phyloP scores from a whole-genome alignment of 2,329 filamentous ascomycete genomes.

The Fusarium palustre region DNA sequence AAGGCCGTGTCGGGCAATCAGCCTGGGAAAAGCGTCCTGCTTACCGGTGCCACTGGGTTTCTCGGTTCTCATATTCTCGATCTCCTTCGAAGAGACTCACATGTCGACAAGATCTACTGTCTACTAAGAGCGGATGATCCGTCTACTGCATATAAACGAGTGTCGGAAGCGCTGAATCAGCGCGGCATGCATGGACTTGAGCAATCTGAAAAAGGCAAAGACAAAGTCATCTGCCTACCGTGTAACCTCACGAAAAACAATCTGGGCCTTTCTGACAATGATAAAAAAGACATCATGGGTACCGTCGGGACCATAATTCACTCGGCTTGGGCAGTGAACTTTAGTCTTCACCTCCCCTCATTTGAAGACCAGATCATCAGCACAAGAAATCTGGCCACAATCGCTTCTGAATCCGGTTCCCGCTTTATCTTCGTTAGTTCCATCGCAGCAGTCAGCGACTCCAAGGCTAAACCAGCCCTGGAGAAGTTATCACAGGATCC shows the following conservation, averaged over 20 bases:
- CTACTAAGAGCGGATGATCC: constrained; percentile 57
- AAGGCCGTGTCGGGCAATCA: not conserved
- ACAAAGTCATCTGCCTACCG: constrained; percentile 35
- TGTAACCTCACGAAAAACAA: constrained; percentile 7
- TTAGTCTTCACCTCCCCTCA: constrained; percentile 62
- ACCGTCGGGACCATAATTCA: constrained; percentile 55
- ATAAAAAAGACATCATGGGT: not conserved
- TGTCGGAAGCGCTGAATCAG: constrained; percentile 22
- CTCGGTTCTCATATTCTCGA: constrained; percentile 67
- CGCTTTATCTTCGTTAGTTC: constrained; percentile 64
- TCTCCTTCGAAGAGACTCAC: constrained; percentile 15
- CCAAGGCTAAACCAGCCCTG: constrained; percentile 46
- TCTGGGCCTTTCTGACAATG: constrained; percentile 16
- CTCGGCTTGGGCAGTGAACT: constrained; percentile 67
- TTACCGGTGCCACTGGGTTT: constrained; percentile 75
- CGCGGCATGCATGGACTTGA: constrained; percentile 13
- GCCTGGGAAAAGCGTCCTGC: constrained; percentile 46
- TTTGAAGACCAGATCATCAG: constrained; percentile 64
- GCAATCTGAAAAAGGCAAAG: not conserved
- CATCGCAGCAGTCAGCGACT: constrained; percentile 57
- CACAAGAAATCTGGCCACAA: constrained; percentile 56
- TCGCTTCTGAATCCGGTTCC: constrained; percentile 47
- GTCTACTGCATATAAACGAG: constrained; percentile 9
- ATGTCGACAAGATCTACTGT: constrained; percentile 32
- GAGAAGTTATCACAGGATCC: constrained; percentile 47